Percentiles rank a stretch among this genome's conserved stretches.
Conservation (phyloP, 2,329 filamentous ascomycete genomes). For the Trichoderma sp. region DNA sequence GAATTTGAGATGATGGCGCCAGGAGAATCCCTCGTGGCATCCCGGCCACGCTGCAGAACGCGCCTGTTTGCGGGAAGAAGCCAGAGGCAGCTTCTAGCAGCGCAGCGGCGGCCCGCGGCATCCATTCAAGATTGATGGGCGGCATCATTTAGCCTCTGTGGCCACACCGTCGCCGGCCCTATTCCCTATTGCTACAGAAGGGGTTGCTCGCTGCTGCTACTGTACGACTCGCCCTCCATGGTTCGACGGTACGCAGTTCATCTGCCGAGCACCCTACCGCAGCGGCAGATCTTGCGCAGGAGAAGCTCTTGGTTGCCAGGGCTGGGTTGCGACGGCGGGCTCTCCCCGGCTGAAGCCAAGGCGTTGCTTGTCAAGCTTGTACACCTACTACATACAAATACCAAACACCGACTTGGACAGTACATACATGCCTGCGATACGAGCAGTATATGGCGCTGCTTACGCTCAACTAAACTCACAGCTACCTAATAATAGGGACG, state of each 20-base stretch:
- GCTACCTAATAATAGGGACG: neutral
- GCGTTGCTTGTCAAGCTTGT: neutral
- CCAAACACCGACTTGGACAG: neutral
- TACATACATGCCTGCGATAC: neutral
- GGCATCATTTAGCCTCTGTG: constrained; percentile 15
- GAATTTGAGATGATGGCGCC: constrained; percentile 14
- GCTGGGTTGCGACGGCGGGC: neutral
- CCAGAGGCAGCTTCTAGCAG: constrained; percentile 14
- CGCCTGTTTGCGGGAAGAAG: constrained; percentile 17
- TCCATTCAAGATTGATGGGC: constrained; percentile 11
- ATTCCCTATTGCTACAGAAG: constrained; percentile 17
- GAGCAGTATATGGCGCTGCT: neutral
- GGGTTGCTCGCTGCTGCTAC: neutral
- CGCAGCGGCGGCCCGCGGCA: constrained; percentile 24
- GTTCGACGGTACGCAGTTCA: constrained; percentile 20
- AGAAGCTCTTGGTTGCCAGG: neutral
- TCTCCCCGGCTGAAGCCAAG: neutral
- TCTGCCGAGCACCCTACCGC: constrained; percentile 23
- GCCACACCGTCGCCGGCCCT: constrained; percentile 23
- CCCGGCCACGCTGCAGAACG: constrained; percentile 18
- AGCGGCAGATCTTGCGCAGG: constrained; percentile 19
- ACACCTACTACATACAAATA: neutral
- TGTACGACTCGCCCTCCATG: neutral
- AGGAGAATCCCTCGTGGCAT: constrained; percentile 26
- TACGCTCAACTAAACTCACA: neutral